A percentile compares a stretch with the other conserved stretches of the same genome.
These are phyloP conservation scores for Parachlorella kessleri DNA, from an alignment of 139 green algal species.

Conservation along the genomic window DNA sequence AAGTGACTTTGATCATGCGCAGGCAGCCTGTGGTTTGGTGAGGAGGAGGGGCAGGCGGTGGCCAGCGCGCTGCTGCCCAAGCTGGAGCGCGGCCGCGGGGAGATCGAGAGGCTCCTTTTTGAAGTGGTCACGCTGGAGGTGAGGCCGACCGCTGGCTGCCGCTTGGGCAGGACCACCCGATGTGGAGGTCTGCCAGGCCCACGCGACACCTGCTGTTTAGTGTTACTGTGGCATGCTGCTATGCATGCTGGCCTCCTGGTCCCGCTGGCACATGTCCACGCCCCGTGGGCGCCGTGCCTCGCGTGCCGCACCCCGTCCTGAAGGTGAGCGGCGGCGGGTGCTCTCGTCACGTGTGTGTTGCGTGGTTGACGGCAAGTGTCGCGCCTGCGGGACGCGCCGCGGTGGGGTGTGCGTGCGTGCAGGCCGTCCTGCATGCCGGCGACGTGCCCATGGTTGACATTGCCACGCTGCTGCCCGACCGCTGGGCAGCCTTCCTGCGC, in stretches of 20 bases:
- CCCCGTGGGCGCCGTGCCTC: no score
- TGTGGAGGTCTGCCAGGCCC: slow-evolving; percentile 19
- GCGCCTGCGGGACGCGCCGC: no score
- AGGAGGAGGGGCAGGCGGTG: slow-evolving; percentile 74
- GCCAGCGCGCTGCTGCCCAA: slow-evolving; percentile 76
- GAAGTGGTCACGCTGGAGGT: slow-evolving; percentile 80
- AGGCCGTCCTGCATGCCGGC: background rate
- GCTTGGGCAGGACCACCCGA: no score
- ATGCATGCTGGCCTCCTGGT: no score
- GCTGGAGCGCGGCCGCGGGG: slow-evolving; percentile 67
- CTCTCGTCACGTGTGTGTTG: no score
- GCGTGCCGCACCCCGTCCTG: no score
- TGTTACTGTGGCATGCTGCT: slow-evolving; percentile 5
- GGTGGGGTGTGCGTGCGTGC: background rate
- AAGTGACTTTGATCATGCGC: no score
- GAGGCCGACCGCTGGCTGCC: no score
- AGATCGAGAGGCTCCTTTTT: slow-evolving; percentile 73
- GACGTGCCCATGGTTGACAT: slow-evolving; percentile 57
- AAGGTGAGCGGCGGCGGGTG: no score
- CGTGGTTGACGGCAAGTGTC: no score
- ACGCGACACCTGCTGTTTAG: no score
- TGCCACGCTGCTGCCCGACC: slow-evolving; percentile 80
- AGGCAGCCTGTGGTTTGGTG: slow-evolving; percentile 79
- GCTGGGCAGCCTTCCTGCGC: slow-evolving; percentile 88
- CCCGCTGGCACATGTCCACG: no score